Conservation (phyloP, 768 basidiomycete species). For the Psilocybe tampanensis region DNA sequence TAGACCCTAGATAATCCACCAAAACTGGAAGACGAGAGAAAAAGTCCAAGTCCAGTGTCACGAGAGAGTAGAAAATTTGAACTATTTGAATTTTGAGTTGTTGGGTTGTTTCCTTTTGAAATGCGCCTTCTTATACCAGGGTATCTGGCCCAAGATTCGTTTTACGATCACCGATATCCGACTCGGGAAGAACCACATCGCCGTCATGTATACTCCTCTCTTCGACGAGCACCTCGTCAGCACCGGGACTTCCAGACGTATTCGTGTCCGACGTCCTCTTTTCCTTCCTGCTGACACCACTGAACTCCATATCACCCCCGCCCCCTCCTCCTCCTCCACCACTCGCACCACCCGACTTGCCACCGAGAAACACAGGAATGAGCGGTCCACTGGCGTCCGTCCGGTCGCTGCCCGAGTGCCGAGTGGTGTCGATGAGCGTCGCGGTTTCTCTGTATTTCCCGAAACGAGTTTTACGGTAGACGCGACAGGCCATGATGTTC, state of each 20-base stretch:
- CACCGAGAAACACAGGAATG: neutral
- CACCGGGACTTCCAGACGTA: neutral
- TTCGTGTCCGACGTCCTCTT: neutral
- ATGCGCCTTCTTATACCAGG: too few species aligned
- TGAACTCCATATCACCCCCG: too few species aligned
- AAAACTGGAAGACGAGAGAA: too few species aligned
- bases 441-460: neutral
- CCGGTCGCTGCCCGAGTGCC: neutral
- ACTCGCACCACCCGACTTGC: neutral
- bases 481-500: slow-evolving; percentile 2
- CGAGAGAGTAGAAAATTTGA: too few species aligned
- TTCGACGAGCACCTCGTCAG: neutral
- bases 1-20: too few species aligned
- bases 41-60: too few species aligned
- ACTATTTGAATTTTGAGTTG: too few species aligned
- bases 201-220: neutral
- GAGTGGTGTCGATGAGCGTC: neutral
- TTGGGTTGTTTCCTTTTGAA: too few species aligned
- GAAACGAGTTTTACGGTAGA: neutral
- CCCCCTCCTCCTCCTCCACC: too few species aligned
- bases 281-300: neutral
- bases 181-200: neutral
- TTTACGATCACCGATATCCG: neutral
- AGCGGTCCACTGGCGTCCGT: neutral
- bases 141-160: too few species aligned